These are phyloP conservation scores for Aspergillus nidulans DNA, from an alignment of 495 filamentous ascomycete genomes.

Conservation along the genomic window DNA sequence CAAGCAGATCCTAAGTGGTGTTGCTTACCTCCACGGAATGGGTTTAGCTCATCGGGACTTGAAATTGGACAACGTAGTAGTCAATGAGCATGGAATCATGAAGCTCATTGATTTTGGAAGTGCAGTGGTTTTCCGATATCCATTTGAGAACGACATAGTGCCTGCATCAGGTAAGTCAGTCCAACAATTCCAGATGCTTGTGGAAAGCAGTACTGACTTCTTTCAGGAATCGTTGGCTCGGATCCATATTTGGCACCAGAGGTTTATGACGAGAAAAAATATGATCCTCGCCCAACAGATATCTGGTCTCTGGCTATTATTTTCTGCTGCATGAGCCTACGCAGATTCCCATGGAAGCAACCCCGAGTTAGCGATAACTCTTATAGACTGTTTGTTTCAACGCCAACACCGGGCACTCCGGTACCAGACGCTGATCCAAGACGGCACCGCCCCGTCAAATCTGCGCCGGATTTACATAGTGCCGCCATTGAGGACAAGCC, in stretches of 20 bases:
- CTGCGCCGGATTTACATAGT: conserved; percentile 32
- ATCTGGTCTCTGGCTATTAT: conserved; percentile 99
- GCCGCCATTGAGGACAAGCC: conserved; percentile 25
- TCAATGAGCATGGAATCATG: conserved; percentile 97
- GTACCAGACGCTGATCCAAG: conserved; percentile 43
- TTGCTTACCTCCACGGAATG: conserved; percentile 97
- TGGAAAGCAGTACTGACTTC: conserved; percentile 4
- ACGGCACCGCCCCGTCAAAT: conserved; percentile 34
- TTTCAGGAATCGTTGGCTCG: conserved; percentile 89
- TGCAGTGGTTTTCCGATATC: conserved; percentile 93
- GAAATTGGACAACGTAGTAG: conserved; percentile 97
- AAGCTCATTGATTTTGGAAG: conserved; percentile 99
- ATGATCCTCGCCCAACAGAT: conserved; percentile 90
- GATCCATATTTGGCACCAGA: conserved; percentile 97
- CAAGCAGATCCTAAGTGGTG: conserved; percentile 89
- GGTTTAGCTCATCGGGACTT: conserved; percentile 93
- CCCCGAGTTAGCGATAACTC: conserved; percentile 90
- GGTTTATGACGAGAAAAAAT: conserved; percentile 91
- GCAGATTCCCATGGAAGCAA: conserved; percentile 96
- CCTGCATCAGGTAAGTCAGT: conserved; percentile 70
- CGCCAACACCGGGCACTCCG: conserved; percentile 54
- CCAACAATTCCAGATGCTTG: not conserved
- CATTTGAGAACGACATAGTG: conserved; percentile 91
- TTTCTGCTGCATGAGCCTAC: conserved; percentile 96
- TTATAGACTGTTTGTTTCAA: conserved; percentile 83